Base-by-base conservation (phyloP, 441 rosid species). In the Populus hybrid region DNA sequence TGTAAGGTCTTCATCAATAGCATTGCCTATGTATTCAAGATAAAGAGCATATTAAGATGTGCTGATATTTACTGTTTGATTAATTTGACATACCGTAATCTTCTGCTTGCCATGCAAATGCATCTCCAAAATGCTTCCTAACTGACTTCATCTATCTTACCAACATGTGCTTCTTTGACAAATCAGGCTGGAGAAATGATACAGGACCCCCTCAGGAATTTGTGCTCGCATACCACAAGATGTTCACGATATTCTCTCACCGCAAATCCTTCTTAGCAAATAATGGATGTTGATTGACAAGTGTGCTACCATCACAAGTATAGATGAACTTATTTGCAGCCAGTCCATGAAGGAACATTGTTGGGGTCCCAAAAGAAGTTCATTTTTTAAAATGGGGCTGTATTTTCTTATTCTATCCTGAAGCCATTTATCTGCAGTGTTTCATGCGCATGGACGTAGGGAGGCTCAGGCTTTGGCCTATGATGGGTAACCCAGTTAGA, bases 311-410 rank as follows among this genome's bases (percentile, higher is more conserved):
- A 1, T 77, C 77, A 16, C 85, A 64, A 1, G 86, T 71, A 75
- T 78, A 84, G 16, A 87, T 69, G 29, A 87, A 78, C 78, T 84
- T 89, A 74, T 86, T 87, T 1, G 87, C 87, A 0, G 86, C 86
- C 73, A 79, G 86, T 10, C 89, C 90, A 9, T 73, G 72, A 2
- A 87, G 38, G 72, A 87, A 75, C 11, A 87, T 82, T 0, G 87
- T 77, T 1, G 82, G 83, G 6, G 36, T 74, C 12, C 81, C 85
- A n/a, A 7, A 84, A 76, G 20, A 87, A 66, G 42, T 33, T 71
- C 40, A 85, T 75, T 56, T 87, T 89, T 0, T 80, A n/a, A 83
- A 50, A 89, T 31, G 0, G 77, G 84, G 3, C 86, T 84, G 59
- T 83, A 83, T 71, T 83, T 82, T 4, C 69, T 63, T 23, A 31